Base-by-base conservation (phyloP, 257 asterid genomes). In the Salvia rosmarinus region DNA sequence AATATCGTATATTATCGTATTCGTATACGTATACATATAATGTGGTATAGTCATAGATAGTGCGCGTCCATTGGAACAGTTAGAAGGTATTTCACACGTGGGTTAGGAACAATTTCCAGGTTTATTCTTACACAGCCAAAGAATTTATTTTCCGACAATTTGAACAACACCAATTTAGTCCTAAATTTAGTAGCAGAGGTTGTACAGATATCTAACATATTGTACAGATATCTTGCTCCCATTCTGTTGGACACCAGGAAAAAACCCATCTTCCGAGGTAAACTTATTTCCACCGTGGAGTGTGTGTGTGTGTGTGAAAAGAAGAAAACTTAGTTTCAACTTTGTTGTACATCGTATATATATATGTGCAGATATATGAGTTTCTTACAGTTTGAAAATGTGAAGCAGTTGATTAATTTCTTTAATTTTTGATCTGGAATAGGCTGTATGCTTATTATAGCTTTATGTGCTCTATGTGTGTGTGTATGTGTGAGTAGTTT, bases 61-160 rank as follows among this genome's bases (percentile, higher is more conserved):
- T 5, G 69, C 50, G 74, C 51, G 75, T 51, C 75, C 78, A 73
- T 54, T 78, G 44, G 64, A 64, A 75, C 61, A 71, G 75, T 52
- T 1, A 13, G 30, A 60, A 64, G 44, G 30, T 13, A 23, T 43
- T 75, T 75, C 71, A 72, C 81, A 71, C 76, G 79, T 61, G 81
- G 66, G 61, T 28, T 54, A 28, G n/a, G 17, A 12, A 56, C 37
- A 56, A 6, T 51, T 51, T 58, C 54, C 50, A 75, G 68, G 52
- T 60, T 57, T 54, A 40, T 42, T 73, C 69, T 20, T 59, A 59
- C 75, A 75, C 72, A 10, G 42, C 72, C 35, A 40, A 43, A 55
- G 5, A 25, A 54, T 17, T 47, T 75, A 60, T 67, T 5, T 42
- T 71, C 78, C 75, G 78, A 75, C 83, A 76, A 59, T 58, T 13